Conservation (phyloP, 768 basidiomycete genomes). For the Russula sp. region DNA sequence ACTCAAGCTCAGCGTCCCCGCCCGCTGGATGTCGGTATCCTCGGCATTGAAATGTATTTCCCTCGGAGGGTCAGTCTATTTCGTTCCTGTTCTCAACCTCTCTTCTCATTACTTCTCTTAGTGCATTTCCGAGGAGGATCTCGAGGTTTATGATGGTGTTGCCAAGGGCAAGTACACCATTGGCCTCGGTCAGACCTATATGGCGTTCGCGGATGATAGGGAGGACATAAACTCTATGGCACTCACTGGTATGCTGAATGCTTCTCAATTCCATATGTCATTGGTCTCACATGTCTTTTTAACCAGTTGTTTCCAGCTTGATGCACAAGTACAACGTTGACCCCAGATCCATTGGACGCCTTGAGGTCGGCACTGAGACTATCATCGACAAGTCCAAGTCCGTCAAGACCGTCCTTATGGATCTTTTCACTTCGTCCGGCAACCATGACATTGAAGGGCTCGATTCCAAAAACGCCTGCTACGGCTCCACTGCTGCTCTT, state of each 20-base stretch:
- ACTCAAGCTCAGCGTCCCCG: conserved; percentile 23
- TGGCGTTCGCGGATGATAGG: conserved; percentile 98
- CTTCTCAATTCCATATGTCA: conserved; percentile 14
- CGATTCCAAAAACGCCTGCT: conserved; percentile 99
- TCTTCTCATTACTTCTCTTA: conserved; percentile 29
- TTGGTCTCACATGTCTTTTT: background rate
- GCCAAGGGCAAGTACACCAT: conserved; percentile 95
- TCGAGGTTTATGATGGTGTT: conserved; percentile 33
- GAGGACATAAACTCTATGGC: conserved; percentile 99
- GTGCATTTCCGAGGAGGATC: conserved; percentile 94
- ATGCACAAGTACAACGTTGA: conserved; percentile 94
- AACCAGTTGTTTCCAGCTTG: conserved; percentile 76
- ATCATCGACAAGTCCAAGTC: conserved; percentile 99
- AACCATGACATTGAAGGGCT: conserved; percentile 98
- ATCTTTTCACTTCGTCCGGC: conserved; percentile 87
- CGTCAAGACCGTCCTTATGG: conserved; percentile 97
- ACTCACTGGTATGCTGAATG: conserved; percentile 63
- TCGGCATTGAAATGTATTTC: conserved; percentile 26
- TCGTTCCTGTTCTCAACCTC: background rate
- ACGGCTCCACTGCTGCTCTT: conserved; percentile 95
- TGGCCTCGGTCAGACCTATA: conserved; percentile 94
- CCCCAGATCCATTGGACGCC: conserved; percentile 92
- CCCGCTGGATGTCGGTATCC: conserved; percentile 25
- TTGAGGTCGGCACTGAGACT: conserved; percentile 98
- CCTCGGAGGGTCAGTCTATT: conserved; percentile 10